Evolutionary conservation across 257 asterid genomes (phyloP).

Genomic region (Plantago major): DNA sequence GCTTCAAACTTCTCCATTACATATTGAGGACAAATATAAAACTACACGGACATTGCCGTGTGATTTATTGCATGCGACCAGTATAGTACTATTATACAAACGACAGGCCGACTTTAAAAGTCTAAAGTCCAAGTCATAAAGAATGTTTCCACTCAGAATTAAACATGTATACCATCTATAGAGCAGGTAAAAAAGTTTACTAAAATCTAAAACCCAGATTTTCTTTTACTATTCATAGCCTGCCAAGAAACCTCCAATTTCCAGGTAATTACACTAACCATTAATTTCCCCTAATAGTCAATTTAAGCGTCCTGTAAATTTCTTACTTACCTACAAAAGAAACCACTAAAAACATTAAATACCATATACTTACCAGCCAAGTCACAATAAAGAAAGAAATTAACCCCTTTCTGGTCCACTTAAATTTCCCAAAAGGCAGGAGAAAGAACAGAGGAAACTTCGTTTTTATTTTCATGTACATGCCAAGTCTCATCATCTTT

Average conservation of each 20-base stretch:
- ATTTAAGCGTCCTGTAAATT: background rate
- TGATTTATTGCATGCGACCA: too few relatives aligned
- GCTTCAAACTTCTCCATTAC: too few relatives aligned
- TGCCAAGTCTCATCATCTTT: background rate
- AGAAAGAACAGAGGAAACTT: slow-evolving; percentile 16
- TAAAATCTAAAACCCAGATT: background rate
- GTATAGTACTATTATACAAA: too few relatives aligned
- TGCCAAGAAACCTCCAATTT: slow-evolving; percentile 12
- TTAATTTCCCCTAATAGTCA: slow-evolving; percentile 14
- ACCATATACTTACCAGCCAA: slow-evolving; percentile 7
- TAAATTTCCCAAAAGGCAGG: slow-evolving; percentile 15
- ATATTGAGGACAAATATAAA: too few relatives aligned
- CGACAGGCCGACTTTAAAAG: background rate
- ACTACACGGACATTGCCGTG: too few relatives aligned
- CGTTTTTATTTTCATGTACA: background rate
- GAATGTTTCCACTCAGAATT: slow-evolving; percentile 6
- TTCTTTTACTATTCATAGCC: background rate
- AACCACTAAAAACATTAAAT: background rate
- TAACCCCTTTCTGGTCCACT: slow-evolving; percentile 22
- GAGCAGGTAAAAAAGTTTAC: slow-evolving; percentile 1
- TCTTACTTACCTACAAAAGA: background rate
- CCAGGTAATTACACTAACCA: slow-evolving; percentile 17
- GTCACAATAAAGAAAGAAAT: slow-evolving; percentile 13
- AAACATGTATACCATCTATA: slow-evolving; percentile 1
- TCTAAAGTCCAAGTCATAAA: background rate